Evolutionary conservation across 1,284 basidiomycete species (phyloP), one percentile per base, ranked within the genome.

Genomic region (Apiotrichum porosum): DNA sequence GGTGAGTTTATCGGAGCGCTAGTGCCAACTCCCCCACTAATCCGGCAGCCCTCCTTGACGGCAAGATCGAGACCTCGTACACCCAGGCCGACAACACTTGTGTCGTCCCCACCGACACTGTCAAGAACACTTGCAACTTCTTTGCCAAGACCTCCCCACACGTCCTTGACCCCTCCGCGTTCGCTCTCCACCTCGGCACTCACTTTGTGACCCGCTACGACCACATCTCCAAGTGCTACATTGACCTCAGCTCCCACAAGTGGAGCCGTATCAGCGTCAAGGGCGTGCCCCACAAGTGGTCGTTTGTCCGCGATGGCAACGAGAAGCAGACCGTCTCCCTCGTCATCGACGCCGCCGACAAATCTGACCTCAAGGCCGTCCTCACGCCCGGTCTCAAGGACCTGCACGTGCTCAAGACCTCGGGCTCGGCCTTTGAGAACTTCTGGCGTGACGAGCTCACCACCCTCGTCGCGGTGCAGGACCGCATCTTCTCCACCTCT

Each of bases 61-160:
- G 91, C 8, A 80, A 83, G 41, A 83, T 92, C 59, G 81, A 80
- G 18, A 75, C 75, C 2, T 86, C 85, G 59, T 92, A 85, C 68
- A 92, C 86, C 6, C 55, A 88, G 60, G 86, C 86, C 1, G 86
- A 92, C 66, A 94, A 94, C 73, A 79, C 80, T 4, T 81, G 84
- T 10, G 81, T 93, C 8, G 87, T 93, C 3, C 84, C 90, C 9
- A 94, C 90, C 3, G 90, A 93, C 73, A 86, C 86, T 1, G 86
- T 93, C 71, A 95, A 95, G 77, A 94, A 95, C 74, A 94, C 93
- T 46, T 84, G 83, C 18, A 88, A 95, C 64, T 86, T 88, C 65
- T 75, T 92, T 33, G 88, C 91, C 31, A 94, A 94, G 72, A 80
- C 82, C 14, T 93, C 89, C 0, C 86, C 88, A 5, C 79, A 93